Evolutionary conservation across 2,329 filamentous ascomycete species (phyloP).

Genomic region (Cryphonectria radicalis): DNA sequence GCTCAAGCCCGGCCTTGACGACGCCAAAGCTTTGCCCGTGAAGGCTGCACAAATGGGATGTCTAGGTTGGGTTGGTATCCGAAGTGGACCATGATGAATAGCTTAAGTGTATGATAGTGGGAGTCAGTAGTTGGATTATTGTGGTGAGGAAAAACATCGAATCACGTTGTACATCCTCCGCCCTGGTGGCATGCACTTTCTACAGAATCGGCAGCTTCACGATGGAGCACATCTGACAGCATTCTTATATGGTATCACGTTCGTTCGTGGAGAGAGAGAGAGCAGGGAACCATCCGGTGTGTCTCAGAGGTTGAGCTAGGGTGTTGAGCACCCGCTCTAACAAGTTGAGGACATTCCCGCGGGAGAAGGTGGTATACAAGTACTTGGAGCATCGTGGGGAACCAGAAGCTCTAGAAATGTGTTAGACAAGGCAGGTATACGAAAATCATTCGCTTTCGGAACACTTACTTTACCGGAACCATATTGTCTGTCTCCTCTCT

Average conservation of each 20-base stretch:
- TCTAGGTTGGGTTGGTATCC: background rate
- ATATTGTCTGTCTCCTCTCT: conserved; percentile 41
- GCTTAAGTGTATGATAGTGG: background rate
- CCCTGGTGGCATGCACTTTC: background rate
- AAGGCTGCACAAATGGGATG: background rate
- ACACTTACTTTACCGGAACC: conserved; percentile 42
- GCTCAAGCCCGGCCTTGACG: background rate
- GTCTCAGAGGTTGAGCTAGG: conserved; percentile 39
- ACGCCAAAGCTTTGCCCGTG: background rate
- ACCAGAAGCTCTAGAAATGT: conserved; percentile 60
- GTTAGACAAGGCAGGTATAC: conserved; percentile 1
- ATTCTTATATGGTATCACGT: conserved; percentile 2
- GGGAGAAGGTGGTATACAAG: conserved; percentile 64
- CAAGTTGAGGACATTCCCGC: conserved; percentile 56
- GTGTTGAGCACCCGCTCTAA: conserved; percentile 59
- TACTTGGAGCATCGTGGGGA: conserved; percentile 67
- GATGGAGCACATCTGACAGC: background rate
- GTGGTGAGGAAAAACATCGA: background rate
- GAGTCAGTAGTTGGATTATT: background rate
- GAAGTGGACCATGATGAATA: background rate
- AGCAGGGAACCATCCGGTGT: background rate
- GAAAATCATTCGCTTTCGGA: background rate
- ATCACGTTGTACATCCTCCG: background rate
- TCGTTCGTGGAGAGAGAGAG: background rate
- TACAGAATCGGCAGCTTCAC: background rate